Evolutionary conservation across 768 basidiomycete species (phyloP), one percentile per base, ranked within the genome.

Genomic region (Roridomyces roridus): DNA sequence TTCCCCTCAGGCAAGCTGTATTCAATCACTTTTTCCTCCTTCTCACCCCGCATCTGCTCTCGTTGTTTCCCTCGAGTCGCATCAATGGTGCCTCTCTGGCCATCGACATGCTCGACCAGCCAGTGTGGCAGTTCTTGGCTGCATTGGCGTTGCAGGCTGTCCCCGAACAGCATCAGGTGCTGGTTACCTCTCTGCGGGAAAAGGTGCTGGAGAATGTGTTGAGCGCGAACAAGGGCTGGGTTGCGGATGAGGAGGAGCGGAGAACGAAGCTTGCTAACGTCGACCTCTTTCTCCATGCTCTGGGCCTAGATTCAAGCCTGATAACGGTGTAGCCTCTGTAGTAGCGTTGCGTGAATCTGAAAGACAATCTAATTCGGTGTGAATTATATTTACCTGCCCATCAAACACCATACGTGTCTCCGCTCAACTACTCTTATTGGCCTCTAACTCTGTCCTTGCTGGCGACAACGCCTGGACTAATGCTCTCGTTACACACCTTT

Each of bases 121-220:
- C 91, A 14, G 91, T 94, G n/a, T 97, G 95, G 94, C 89, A 92
- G 69, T 92, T 95, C 80, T 82, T 97, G 31, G 92, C 94, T 7
- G 87, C 93, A 2, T 75, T 98, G 46, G 96, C 95, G 3, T 80
- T 96, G 36, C 89, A 91, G 62, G 91, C 94, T 12, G 84, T 85
- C 44, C 79, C 85, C 39, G 89, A 94, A 63, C 94, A 99, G 71
- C 96, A 98, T 70, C 91, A 92, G 61, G 77, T 85, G 41, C 81
- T 99, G 43, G 96, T 99, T 29, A 84, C 86, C 18, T 80, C 87
- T 25, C 77, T 98, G 41, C 87, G 95, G 55, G 96, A 98, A 69
- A 96, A 97, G 77, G 90, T 98, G 36, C 80, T 98, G 42, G 94
- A 96, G 68, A 94, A 91, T 64, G 92, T 98, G 28, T 73, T 88